Percentiles rank a stretch among this genome's conserved stretches.
Evolutionary conservation across 2,329 filamentous ascomycete genomes (phyloP).

Genomic region (Neofusicoccum kwambonambiense): DNA sequence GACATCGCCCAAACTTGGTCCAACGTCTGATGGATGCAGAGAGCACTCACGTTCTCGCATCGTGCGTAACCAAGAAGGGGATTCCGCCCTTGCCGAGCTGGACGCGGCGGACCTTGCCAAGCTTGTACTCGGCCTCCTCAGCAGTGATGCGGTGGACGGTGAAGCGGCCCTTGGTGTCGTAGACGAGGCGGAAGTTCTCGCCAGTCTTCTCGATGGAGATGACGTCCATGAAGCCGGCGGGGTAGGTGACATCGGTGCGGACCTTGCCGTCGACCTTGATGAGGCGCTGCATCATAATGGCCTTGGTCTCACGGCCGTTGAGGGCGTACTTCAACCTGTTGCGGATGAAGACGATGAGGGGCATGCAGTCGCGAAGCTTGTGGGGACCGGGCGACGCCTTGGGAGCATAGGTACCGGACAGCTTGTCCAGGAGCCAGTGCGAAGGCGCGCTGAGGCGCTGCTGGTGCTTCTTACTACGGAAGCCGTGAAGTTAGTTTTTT

Average conservation of each 20-base stretch:
- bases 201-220: constrained; percentile 99
- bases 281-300: constrained; percentile 98
- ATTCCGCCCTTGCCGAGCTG: constrained; percentile 99
- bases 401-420: constrained; percentile 75
- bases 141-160: constrained; percentile 98
- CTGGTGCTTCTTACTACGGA: constrained; percentile 92
- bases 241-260: constrained; percentile 97
- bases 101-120: constrained; percentile 99
- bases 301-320: constrained; percentile 95
- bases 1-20: constrained; percentile 90
- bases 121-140: constrained; percentile 99
- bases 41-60: constrained; percentile 99
- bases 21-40: constrained; percentile 99
- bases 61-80: constrained; percentile 99
- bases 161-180: constrained; percentile 99
- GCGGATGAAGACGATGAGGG: constrained; percentile 97
- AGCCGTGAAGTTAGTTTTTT: neutral
- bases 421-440: constrained; percentile 99
- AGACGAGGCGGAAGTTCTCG: constrained; percentile 99
- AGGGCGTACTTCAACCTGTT: constrained; percentile 98
- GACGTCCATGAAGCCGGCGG: constrained; percentile 98
- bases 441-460: constrained; percentile 99
- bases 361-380: constrained; percentile 99
- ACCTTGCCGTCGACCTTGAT: constrained; percentile 99
- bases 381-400: constrained; percentile 82